Percentiles rank a stretch among this genome's conserved stretches.
Conservation (phyloP, 2,329 filamentous ascomycete genomes). For the Erysiphe neolycopersici region DNA sequence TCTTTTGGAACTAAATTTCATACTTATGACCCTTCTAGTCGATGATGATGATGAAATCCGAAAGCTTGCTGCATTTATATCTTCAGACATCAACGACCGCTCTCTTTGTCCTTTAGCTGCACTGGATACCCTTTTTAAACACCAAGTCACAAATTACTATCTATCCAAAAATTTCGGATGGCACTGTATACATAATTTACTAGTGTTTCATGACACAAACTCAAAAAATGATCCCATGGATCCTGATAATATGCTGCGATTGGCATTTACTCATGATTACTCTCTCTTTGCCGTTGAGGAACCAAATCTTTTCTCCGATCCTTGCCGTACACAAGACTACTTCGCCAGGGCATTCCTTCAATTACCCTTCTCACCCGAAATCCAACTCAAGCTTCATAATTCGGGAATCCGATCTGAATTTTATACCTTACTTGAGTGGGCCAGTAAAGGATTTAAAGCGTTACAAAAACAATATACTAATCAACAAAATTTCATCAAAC, state of each 20-base stretch:
- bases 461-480: not conserved
- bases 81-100: not conserved
- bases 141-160: not conserved
- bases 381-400: not conserved
- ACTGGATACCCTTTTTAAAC: not conserved
- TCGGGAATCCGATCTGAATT: not conserved
- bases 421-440: not conserved
- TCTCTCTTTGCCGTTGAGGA: constrained; percentile 1
- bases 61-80: not conserved
- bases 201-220: not conserved
- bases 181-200: not conserved
- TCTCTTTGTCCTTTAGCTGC: not conserved
- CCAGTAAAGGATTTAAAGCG: not conserved
- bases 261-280: not conserved
- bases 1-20: not conserved
- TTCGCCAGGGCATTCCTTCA: not conserved
- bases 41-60: constrained; percentile 1
- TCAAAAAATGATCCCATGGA: not conserved
- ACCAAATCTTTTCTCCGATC: constrained; percentile 1
- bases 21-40: not conserved
- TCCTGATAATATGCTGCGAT: not conserved
- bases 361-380: not conserved
- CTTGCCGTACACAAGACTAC: not conserved
- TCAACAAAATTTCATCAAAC: not conserved
- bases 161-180: not conserved